Percentiles rank a stretch among this genome's conserved stretches.
Conservation (phyloP, 257 asterid genomes). For the Salvia splendens region DNA sequence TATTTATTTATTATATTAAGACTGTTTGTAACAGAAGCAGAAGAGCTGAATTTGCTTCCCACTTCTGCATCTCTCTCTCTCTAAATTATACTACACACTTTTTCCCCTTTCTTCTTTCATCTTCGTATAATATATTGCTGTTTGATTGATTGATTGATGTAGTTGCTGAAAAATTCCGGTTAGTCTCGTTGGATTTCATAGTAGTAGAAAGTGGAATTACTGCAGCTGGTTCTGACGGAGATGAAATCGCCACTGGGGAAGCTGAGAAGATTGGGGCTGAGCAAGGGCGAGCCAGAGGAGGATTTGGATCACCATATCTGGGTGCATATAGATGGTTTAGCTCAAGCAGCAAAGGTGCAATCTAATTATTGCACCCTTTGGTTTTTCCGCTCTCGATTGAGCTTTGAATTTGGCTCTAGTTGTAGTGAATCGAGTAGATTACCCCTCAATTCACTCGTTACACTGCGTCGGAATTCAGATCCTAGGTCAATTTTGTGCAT, state of each 20-base stretch:
- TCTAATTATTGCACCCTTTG: conserved; percentile 14
- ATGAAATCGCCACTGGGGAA: conserved; percentile 53
- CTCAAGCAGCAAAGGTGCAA: conserved; percentile 56
- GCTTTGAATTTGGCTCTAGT: conserved; percentile 25
- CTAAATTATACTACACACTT: background rate
- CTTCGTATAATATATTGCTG: background rate
- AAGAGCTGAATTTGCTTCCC: conserved; percentile 34
- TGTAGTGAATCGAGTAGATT: conserved; percentile 19
- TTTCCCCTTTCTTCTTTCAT: background rate
- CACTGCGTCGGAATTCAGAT: conserved; percentile 10
- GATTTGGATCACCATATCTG: conserved; percentile 49
- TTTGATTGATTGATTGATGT: conserved; percentile 3
- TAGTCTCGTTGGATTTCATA: background rate
- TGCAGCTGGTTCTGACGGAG: conserved; percentile 16
- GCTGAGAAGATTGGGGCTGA: conserved; percentile 45
- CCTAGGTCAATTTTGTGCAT: conserved; percentile 31
- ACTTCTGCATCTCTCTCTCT: conserved; percentile 24
- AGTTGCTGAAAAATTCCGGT: conserved; percentile 2
- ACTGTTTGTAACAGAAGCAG: conserved; percentile 22
- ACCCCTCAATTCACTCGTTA: conserved; percentile 9
- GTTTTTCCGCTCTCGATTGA: background rate
- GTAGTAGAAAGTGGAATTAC: background rate
- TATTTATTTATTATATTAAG: background rate
- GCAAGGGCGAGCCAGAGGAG: conserved; percentile 44
- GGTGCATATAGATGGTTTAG: conserved; percentile 43